These are phyloP conservation scores for Metrosideros polymorpha DNA, from an alignment of 441 rosid species.

Conservation along the genomic window DNA sequence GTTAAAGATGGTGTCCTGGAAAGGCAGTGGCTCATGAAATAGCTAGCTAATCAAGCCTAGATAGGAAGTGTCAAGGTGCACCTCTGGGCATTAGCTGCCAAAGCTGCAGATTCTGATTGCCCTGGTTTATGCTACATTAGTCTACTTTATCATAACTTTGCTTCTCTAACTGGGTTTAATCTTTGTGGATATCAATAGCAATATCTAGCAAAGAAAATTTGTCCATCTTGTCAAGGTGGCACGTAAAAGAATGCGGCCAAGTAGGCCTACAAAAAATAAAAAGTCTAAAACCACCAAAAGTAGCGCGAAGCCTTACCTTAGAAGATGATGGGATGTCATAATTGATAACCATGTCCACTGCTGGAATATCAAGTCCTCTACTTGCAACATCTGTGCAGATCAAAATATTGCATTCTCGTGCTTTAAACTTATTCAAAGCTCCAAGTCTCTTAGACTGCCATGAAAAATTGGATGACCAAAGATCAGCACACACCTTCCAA, in stretches of 20 bases:
- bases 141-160: background rate
- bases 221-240: background rate
- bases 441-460: conserved; percentile 92
- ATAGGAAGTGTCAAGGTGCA: background rate
- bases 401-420: conserved; percentile 90
- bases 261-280: background rate
- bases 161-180: background rate
- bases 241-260: background rate
- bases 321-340: conserved; percentile 76
- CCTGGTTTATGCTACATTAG: background rate
- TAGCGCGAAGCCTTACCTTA: conserved; percentile 35
- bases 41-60: background rate
- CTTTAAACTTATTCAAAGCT: conserved; percentile 88
- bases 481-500: background rate
- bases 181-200: background rate
- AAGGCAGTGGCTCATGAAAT: background rate
- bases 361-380: conserved; percentile 96
- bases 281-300: background rate
- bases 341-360: conserved; percentile 91
- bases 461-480: background rate
- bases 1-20: background rate
- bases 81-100: background rate
- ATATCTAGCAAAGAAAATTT: background rate
- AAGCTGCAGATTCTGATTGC: background rate
- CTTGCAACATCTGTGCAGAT: conserved; percentile 96